Percentiles rank a stretch among this genome's conserved stretches.
Conservation (phyloP, 2,329 filamentous ascomycete genomes). For the Trichophyton mentagrophytes region DNA sequence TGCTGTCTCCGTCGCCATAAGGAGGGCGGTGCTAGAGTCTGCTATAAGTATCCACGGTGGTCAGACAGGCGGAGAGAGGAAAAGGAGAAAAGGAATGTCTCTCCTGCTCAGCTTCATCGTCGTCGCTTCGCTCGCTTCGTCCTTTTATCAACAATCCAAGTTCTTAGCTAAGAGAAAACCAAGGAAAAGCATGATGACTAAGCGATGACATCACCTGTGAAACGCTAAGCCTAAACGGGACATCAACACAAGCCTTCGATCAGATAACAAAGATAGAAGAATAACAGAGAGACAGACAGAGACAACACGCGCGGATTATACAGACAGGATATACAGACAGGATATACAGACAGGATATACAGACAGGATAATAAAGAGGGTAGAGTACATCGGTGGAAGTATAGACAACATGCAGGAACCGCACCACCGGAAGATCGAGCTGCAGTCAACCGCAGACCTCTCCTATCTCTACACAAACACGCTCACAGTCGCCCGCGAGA, state of each 20-base stretch:
- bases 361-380: background rate
- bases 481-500: slow-evolving; percentile 32
- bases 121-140: background rate
- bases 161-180: background rate
- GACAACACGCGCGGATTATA: too few relatives aligned
- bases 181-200: background rate
- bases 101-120: too few relatives aligned
- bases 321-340: background rate
- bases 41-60: background rate
- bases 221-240: background rate
- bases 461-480: slow-evolving; percentile 38
- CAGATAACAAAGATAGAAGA: background rate
- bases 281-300: background rate
- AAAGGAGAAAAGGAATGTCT: background rate
- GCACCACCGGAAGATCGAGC: slow-evolving; percentile 39
- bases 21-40: background rate
- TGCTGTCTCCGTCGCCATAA: slow-evolving; percentile 1
- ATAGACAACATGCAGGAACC: slow-evolving; percentile 17
- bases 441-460: slow-evolving; percentile 39
- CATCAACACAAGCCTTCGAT: background rate
- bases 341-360: background rate
- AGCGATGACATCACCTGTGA: background rate
- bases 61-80: background rate
- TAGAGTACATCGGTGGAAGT: background rate
- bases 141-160: background rate